Conservation (phyloP, 805 yeast genomes). For the Candida patagonica region DNA sequence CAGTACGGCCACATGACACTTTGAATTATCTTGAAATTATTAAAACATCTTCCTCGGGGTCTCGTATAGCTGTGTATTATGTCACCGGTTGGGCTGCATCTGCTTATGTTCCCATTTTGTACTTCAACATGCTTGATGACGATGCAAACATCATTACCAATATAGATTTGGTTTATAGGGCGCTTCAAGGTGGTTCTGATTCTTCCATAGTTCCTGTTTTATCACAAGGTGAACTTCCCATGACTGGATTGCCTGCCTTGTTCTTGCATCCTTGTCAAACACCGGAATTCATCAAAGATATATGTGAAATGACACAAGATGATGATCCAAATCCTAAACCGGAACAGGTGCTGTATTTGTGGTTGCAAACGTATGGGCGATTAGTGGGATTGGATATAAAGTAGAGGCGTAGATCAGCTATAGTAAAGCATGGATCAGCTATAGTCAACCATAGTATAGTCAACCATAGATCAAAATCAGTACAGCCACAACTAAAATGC, state of each 20-base stretch:
- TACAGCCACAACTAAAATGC: too few relatives aligned
- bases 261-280: slow-evolving; percentile 38
- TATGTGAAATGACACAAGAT: slow-evolving; percentile 1
- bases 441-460: too few relatives aligned
- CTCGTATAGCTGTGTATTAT: slow-evolving; percentile 11
- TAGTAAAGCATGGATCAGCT: too few relatives aligned
- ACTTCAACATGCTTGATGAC: slow-evolving; percentile 15
- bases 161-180: slow-evolving; percentile 8
- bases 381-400: slow-evolving; percentile 28
- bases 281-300: slow-evolving; percentile 21
- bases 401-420: too few relatives aligned
- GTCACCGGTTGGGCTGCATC: slow-evolving; percentile 24
- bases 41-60: too few relatives aligned
- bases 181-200: slow-evolving; percentile 6
- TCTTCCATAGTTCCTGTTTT: slow-evolving; percentile 3
- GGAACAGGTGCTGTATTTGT: slow-evolving; percentile 14
- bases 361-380: slow-evolving; percentile 23
- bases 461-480: too few relatives aligned
- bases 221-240: slow-evolving; percentile 24
- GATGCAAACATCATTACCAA: slow-evolving; percentile 10
- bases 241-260: slow-evolving; percentile 20
- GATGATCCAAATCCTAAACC: slow-evolving; percentile 3
- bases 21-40: too few relatives aligned
- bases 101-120: slow-evolving; percentile 24
- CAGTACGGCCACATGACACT: too few relatives aligned